phyloP scores from a whole-genome alignment of 371 early-diverging fungal genomes.

The Nematocida parisii region DNA sequence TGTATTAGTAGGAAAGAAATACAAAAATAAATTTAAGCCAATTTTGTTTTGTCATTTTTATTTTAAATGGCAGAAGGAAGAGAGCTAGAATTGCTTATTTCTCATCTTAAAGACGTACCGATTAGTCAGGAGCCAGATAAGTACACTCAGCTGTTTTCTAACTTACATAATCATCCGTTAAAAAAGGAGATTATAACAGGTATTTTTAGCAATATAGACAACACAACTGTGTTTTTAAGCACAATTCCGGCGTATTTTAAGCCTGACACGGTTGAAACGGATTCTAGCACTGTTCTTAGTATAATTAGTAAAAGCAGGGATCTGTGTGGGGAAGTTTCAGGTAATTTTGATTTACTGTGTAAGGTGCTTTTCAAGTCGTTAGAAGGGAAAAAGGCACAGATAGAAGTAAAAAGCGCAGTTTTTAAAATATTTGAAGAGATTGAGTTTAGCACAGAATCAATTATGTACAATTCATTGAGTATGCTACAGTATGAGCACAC shows the following conservation, averaged over 20 bases:
- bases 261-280: background rate
- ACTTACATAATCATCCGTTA: background rate
- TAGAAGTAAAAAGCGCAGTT: slow-evolving; percentile 46
- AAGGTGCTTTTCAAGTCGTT: slow-evolving; percentile 31
- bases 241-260: slow-evolving; percentile 21
- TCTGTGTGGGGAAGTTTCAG: slow-evolving; percentile 15
- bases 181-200: slow-evolving; percentile 34
- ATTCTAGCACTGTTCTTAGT: background rate
- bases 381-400: slow-evolving; percentile 21
- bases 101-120: slow-evolving; percentile 2
- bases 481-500: slow-evolving; percentile 55
- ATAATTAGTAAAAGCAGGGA: slow-evolving; percentile 24
- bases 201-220: slow-evolving; percentile 39
- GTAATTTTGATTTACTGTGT: slow-evolving; percentile 49
- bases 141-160: slow-evolving; percentile 25
- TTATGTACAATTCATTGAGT: background rate
- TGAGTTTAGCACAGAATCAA: background rate
- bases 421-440: slow-evolving; percentile 48
- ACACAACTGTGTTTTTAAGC: slow-evolving; percentile 45
- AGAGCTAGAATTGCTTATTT: slow-evolving; percentile 31
- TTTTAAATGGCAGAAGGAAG: slow-evolving; percentile 29
- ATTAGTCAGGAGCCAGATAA: slow-evolving; percentile 53
- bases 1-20: too few species aligned
- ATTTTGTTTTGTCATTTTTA: slow-evolving; percentile 19
- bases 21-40: background rate